These are phyloP conservation scores for Leishmania martiniquensis DNA, from an alignment of 208 protist species.

Conservation along the genomic window DNA sequence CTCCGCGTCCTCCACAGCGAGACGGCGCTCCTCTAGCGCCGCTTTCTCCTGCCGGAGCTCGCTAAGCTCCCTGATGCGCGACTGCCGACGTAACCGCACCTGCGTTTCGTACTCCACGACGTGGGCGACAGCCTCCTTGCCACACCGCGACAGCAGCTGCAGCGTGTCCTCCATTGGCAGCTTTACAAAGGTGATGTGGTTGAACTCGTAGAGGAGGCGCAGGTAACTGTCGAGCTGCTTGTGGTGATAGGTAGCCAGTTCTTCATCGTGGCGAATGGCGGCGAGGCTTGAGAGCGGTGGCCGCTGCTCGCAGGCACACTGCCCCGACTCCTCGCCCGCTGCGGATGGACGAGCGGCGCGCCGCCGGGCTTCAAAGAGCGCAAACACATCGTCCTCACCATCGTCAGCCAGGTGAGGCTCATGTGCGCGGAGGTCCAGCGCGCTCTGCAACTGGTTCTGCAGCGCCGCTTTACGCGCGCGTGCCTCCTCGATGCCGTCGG, in stretches of 20 bases:
- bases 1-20: constrained; percentile 42
- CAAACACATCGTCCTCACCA: constrained; percentile 25
- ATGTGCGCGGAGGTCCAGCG: background rate
- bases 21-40: constrained; percentile 37
- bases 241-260: constrained; percentile 69
- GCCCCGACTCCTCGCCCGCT: background rate
- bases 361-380: constrained; percentile 36
- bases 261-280: constrained; percentile 11
- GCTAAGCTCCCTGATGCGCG: constrained; percentile 46
- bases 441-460: constrained; percentile 5
- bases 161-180: constrained; percentile 84
- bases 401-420: background rate
- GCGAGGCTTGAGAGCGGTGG: constrained; percentile 1
- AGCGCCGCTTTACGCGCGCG: constrained; percentile 23
- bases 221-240: constrained; percentile 76
- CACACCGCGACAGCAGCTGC: constrained; percentile 73
- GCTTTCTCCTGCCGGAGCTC: constrained; percentile 44
- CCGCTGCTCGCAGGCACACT: background rate
- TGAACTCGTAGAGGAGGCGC: constrained; percentile 88
- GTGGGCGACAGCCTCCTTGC: constrained; percentile 75
- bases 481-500: constrained; percentile 59
- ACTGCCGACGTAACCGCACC: constrained; percentile 48
- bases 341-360: background rate
- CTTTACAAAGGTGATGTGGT: constrained; percentile 85
- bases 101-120: constrained; percentile 78